Percentiles rank a stretch among this genome's conserved stretches.
phyloP scores from a whole-genome alignment of 805 yeast genomes.

The Saccharomycopsis sp. region DNA sequence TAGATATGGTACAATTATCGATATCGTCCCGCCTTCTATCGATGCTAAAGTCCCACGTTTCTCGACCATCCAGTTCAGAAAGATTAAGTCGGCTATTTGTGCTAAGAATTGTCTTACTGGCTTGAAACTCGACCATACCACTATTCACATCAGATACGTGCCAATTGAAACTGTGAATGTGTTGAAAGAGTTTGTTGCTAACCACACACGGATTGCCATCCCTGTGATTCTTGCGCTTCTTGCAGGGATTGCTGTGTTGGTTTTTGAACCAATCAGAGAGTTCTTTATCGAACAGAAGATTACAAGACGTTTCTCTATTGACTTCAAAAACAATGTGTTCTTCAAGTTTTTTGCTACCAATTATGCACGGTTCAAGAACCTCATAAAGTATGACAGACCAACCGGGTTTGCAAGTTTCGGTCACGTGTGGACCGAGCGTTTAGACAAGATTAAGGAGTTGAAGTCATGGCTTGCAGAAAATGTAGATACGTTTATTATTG shows the following conservation, averaged over 20 bases:
- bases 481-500: conserved; percentile 80
- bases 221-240: conserved; percentile 74
- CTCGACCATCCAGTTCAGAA: conserved; percentile 51
- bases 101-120: conserved; percentile 93
- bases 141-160: conserved; percentile 68
- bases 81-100: conserved; percentile 63
- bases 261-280: conserved; percentile 91
- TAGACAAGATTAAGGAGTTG: conserved; percentile 59
- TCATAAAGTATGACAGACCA: conserved; percentile 15
- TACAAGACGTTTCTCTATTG: conserved; percentile 43
- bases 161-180: conserved; percentile 47
- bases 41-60: conserved; percentile 40
- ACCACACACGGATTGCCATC: conserved; percentile 76
- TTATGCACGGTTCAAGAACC: conserved; percentile 14
- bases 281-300: conserved; percentile 71
- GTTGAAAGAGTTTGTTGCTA: conserved; percentile 50
- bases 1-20: conserved; percentile 78
- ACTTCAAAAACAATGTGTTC: neutral
- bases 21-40: conserved; percentile 54
- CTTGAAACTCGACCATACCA: conserved; percentile 52
- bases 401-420: conserved; percentile 13
- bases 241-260: conserved; percentile 74
- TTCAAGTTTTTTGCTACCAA: neutral
- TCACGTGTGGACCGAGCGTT: conserved; percentile 65
- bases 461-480: conserved; percentile 81